Evolutionary conservation across 2,329 filamentous ascomycete genomes (phyloP).

Genomic region (Didymella arachidicola): DNA sequence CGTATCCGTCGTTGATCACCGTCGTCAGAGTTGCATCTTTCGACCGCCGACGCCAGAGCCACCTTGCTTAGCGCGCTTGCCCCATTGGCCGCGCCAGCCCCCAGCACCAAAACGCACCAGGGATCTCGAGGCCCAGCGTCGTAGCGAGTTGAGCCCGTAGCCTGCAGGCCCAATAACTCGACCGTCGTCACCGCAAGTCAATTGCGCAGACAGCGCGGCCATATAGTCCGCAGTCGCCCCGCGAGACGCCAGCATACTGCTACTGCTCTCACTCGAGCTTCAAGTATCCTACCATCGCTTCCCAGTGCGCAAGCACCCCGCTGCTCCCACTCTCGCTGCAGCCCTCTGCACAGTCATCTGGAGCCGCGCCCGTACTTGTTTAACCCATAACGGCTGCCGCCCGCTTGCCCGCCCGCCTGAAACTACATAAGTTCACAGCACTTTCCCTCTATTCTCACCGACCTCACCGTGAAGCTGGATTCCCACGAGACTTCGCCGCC

Average conservation of each 20-base stretch:
- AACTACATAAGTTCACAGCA: slow-evolving; percentile 1
- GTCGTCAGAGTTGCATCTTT: slow-evolving; percentile 39
- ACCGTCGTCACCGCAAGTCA: slow-evolving; percentile 38
- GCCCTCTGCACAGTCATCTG: slow-evolving; percentile 27
- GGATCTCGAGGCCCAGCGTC: slow-evolving; percentile 30
- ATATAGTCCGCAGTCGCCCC: slow-evolving; percentile 36
- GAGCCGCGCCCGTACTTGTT: slow-evolving; percentile 13
- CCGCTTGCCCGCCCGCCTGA: slow-evolving; percentile 20
- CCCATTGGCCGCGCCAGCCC: slow-evolving; percentile 33
- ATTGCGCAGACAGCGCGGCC: slow-evolving; percentile 20
- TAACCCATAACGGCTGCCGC: slow-evolving; percentile 6
- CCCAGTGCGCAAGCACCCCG: background rate
- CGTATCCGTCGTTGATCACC: slow-evolving; percentile 19
- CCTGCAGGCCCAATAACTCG: slow-evolving; percentile 24
- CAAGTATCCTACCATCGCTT: background rate
- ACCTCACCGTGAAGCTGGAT: slow-evolving; percentile 60
- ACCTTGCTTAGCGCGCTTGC: slow-evolving; percentile 35
- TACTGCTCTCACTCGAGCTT: slow-evolving; percentile 11
- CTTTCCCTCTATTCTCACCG: slow-evolving; percentile 10
- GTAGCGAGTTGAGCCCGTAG: slow-evolving; percentile 14
- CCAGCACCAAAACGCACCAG: slow-evolving; percentile 24
- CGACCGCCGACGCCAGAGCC: slow-evolving; percentile 31
- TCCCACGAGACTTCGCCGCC: slow-evolving; percentile 60
- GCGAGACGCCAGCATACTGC: slow-evolving; percentile 10
- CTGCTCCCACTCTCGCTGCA: slow-evolving; percentile 8